Percentiles rank a stretch among this genome's conserved stretches.
Evolutionary conservation across 2,329 filamentous ascomycete species (phyloP).

Genomic region (Dichotomopilus funicola): DNA sequence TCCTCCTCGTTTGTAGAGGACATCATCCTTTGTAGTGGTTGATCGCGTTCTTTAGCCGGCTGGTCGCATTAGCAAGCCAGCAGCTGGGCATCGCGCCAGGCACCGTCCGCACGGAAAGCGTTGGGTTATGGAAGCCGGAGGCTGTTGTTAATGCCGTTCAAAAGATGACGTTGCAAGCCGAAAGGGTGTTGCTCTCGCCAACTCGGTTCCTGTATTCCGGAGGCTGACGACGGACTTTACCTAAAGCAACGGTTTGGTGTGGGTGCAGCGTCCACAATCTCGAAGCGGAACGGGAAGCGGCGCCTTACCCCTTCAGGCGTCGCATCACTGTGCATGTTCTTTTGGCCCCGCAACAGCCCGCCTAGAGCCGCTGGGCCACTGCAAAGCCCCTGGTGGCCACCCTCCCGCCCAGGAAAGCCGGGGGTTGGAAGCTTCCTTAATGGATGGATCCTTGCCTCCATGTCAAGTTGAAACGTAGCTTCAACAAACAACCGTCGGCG

Average conservation of each 20-base stretch:
- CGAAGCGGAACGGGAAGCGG: not conserved
- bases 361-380: not conserved
- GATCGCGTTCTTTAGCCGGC: slow-evolving; percentile 8
- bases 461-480: slow-evolving; percentile 26
- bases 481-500: slow-evolving; percentile 14
- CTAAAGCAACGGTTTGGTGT: slow-evolving; percentile 8
- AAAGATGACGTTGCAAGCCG: slow-evolving; percentile 18
- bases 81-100: slow-evolving; percentile 14
- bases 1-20: slow-evolving; percentile 61
- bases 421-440: not conserved
- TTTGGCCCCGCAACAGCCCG: too few relatives aligned
- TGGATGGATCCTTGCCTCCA: not conserved
- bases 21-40: slow-evolving; percentile 47
- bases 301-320: not conserved
- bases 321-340: too few relatives aligned
- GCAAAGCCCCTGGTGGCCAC: slow-evolving; percentile 5
- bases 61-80: slow-evolving; percentile 10
- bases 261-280: not conserved
- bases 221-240: not conserved
- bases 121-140: not conserved
- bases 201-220: not conserved
- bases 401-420: not conserved
- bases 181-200: slow-evolving; percentile 9
- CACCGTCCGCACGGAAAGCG: not conserved
- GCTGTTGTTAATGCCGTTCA: not conserved